These are phyloP conservation scores for Haplographium delicatum DNA, from an alignment of 495 filamentous ascomycete genomes.

Conservation along the genomic window DNA sequence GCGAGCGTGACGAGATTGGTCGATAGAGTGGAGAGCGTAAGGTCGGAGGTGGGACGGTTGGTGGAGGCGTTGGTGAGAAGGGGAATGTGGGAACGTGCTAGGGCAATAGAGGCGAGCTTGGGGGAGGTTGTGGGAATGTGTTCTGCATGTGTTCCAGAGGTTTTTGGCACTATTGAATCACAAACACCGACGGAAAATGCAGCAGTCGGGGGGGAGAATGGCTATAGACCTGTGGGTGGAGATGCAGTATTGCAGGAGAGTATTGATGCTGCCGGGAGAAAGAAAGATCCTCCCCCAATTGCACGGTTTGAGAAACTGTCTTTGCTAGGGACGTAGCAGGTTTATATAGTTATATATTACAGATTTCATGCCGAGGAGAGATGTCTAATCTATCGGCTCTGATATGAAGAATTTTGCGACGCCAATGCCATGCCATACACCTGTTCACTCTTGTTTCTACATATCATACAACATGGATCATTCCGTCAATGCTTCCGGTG, in stretches of 20 bases:
- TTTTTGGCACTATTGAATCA: conserved; percentile 47
- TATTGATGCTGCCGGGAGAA: conserved; percentile 38
- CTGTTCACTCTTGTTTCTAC: conserved; percentile 7
- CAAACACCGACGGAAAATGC: conserved; percentile 13
- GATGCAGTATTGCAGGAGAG: conserved; percentile 47
- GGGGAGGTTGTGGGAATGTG: conserved; percentile 68
- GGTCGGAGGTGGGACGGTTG: conserved; percentile 63
- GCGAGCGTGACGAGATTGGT: conserved; percentile 79
- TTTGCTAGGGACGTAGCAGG: conserved; percentile 39
- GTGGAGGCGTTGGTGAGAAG: conserved; percentile 70
- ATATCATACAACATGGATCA: conserved; percentile 26
- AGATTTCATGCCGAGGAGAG: conserved; percentile 15
- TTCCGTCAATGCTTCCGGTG: conserved; percentile 1
- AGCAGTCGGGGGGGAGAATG: conserved; percentile 22
- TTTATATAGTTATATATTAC: conserved; percentile 2
- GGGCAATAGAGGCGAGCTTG: conserved; percentile 67
- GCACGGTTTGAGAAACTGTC: conserved; percentile 47
- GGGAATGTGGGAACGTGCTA: conserved; percentile 80
- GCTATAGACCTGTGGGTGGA: conserved; percentile 32
- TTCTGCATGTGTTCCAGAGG: conserved; percentile 54
- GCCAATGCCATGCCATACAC: conserved; percentile 24
- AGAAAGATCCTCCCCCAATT: conserved; percentile 42
- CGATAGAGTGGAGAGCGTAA: conserved; percentile 69
- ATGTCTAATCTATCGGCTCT: conserved; percentile 12
- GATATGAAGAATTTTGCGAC: conserved; percentile 17